phyloP scores from a whole-genome alignment of 1,139 yeast species.

The Candida dubliniensis region DNA sequence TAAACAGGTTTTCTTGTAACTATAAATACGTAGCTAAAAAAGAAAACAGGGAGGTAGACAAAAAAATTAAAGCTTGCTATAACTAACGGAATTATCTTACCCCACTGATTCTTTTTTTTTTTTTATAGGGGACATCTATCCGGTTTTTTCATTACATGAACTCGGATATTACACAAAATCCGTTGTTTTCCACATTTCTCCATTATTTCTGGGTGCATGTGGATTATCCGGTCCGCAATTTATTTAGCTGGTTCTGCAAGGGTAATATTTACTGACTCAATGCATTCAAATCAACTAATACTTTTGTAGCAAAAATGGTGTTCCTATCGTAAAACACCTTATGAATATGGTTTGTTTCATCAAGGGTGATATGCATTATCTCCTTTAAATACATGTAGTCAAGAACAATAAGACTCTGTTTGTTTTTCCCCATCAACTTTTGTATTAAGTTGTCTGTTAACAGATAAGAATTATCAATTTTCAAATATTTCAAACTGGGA shows the following conservation, averaged over 20 bases:
- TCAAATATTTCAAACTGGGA: conserved; percentile 4
- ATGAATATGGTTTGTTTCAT: neutral
- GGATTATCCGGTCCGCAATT: too few relatives aligned
- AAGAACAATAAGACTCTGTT: neutral
- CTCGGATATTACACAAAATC: conserved; percentile 4
- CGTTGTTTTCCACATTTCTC: too few relatives aligned
- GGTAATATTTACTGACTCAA: neutral
- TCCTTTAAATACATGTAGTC: conserved; percentile 7
- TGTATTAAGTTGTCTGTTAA: conserved; percentile 4
- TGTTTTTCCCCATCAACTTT: conserved; percentile 6
- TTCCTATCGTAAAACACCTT: neutral
- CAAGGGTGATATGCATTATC: neutral
- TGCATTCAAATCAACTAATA: conserved; percentile 1
- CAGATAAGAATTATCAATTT: conserved; percentile 8
- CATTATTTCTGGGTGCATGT: too few relatives aligned
- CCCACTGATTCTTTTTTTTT: too few relatives aligned
- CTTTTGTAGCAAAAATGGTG: neutral
- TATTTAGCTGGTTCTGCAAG: too few relatives aligned
- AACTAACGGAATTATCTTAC: too few relatives aligned
- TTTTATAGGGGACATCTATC: conserved; percentile 2
- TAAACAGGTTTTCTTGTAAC: neutral
- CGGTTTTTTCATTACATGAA: neutral
- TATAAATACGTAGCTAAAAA: too few relatives aligned
- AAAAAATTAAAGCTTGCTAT: neutral
- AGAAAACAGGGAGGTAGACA: neutral